Evolutionary conservation across 2,329 filamentous ascomycete species (phyloP), one percentile per base, ranked within the genome.

Genomic region (Bertia moriformis): DNA sequence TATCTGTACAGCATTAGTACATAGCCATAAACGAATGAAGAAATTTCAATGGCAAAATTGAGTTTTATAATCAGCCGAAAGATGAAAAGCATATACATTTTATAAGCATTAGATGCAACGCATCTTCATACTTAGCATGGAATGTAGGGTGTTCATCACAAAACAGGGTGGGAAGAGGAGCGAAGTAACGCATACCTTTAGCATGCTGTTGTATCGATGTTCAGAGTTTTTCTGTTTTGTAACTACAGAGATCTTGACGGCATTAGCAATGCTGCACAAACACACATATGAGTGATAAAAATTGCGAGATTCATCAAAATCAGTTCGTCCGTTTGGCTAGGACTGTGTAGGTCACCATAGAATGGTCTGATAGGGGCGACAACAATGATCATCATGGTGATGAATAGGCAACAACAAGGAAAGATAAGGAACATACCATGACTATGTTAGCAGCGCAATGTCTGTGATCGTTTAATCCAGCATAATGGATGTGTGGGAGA

Each of bases 91-190:
- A 35, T 75, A 71, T 69, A 68, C 64, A 53, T 49, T 67, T 73
- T 66, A 61, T 13, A 35, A 35, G 32, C 63, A 82, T 74, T 71
- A 81, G 73, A 77, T 72, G 53, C 51, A 51, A 48, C 50, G 51
- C 47, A 50, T 53, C 53, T 75, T 84, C 78, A 67, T 80, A 63
- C 73, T 83, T 83, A 83, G 78, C 78, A 83, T 81, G 74, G 76
- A 81, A 78, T 76, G 64, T 67, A 66, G 64, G 62, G 71, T 64
- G 65, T 66, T 72, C 77, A 84, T 84, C 79, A 83, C 62, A 62
- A 60, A 60, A 53, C 48, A 37, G 39, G 33, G 42, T 43, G 41
- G 47, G 45, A 55, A 44, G 44, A 48, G 52, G 45, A 38, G 42
- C 43, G 35, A 18, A 37, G 39, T 40, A 19, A 42, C 40, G 41